Base-by-base conservation (phyloP, 2,329 filamentous ascomycete genomes). In the Ophiostoma sp. region DNA sequence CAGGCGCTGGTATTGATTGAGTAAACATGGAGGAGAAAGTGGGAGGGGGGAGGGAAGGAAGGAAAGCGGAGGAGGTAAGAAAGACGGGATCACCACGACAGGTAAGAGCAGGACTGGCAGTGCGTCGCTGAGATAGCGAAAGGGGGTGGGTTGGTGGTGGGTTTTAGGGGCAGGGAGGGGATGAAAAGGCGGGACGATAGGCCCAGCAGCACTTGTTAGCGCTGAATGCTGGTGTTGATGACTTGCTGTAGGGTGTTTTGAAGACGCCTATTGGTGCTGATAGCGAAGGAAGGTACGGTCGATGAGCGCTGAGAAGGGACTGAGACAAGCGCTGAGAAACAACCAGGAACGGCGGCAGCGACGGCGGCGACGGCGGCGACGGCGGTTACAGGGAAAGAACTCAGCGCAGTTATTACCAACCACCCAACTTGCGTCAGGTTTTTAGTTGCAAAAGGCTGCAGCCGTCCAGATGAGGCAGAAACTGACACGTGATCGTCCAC, bases 91-190 rank as follows among this genome's bases (percentile, higher is more conserved):
- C 64, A 50, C 64, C 39, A 50, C 64, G 25, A 68, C 39, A 12
- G 33, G 64, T 1, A 25, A 68, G 64, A 17, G 22, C 42, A 25
- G 42, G 42, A 33, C 39, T 48, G 64, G 25, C 42, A 36, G 33
- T 0, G 93, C 0, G 93, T 97, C 2, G 89, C 96, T 81, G 97
- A 97, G 82, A 86, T 95, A 77, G 66, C 48, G 39, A 36, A 71
- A 71, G 28, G 63, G 59, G 48, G 28, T 45, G 61, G 33, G 25
- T 28, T 31, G 25, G 28, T 36, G 36, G 61, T 48, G 63, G 25
- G 8, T n/a, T 68, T 68, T 68, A 15, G 64, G 64, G 63, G 64
- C 42, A 25, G 50, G 64, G 42, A 68, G 17, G 57, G 22, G 66
- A 45, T 28, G n/a, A 15, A 50, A 2, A 52, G 66, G 66, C 25